Evolutionary conservation across 768 basidiomycete genomes (phyloP).

Genomic region (Boletus rex-veris): DNA sequence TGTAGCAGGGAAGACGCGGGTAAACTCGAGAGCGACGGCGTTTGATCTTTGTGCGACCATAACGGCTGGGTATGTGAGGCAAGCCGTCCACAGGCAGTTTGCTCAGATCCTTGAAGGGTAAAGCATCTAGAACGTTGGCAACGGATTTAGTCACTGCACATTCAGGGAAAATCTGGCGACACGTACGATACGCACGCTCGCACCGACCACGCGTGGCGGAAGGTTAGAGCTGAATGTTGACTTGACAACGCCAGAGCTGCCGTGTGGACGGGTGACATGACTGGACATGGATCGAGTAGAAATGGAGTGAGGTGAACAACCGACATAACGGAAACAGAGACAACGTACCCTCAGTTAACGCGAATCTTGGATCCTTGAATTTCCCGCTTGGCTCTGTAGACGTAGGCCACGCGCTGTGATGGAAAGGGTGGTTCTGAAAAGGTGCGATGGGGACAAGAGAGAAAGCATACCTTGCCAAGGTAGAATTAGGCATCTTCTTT

Average conservation of each 20-base stretch:
- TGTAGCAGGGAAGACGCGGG: too few species aligned
- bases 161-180: background rate
- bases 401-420: constrained; percentile 87
- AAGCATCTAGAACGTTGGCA: constrained; percentile 61
- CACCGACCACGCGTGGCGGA: constrained; percentile 92
- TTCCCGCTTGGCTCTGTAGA: constrained; percentile 96
- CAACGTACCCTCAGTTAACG: constrained; percentile 93
- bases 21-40: too few species aligned
- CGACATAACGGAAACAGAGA: background rate
- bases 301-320: background rate
- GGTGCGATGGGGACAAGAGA: background rate
- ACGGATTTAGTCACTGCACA: background rate
- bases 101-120: constrained; percentile 83
- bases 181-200: constrained; percentile 83
- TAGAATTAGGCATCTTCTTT: constrained; percentile 97
- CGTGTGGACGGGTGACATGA: constrained; percentile 91
- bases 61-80: too few species aligned
- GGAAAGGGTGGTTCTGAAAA: background rate
- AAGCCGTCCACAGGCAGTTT: too few species aligned
- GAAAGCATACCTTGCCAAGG: constrained; percentile 84
- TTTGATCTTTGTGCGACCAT: too few species aligned
- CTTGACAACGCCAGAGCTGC: constrained; percentile 93
- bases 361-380: constrained; percentile 93
- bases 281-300: constrained; percentile 34
- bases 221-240: constrained; percentile 96